Base-by-base conservation (phyloP, 768 basidiomycete genomes). In the Mycena galericulata region DNA sequence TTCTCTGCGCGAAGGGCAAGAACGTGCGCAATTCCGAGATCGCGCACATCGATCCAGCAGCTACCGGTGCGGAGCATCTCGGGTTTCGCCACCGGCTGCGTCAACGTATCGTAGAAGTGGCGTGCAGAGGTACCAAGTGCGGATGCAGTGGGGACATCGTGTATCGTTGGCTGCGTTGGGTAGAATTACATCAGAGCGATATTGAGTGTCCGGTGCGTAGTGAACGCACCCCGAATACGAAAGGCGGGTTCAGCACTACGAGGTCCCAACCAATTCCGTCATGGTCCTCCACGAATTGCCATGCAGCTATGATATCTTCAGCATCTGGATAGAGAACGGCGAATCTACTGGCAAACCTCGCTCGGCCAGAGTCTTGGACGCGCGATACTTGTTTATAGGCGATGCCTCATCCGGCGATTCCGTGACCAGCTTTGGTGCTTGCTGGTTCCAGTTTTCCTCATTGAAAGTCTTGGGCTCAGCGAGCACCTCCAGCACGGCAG, bases 311-410 rank as follows among this genome's bases (percentile, higher is more conserved):
- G n/a, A n/a, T 18, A 7, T 30, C 3, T 3, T n/a, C n/a, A n/a
- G n/a, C n/a, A n/a, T n/a, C n/a, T n/a, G n/a, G n/a, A n/a, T n/a
- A n/a, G n/a, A n/a, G n/a, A n/a, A n/a, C n/a, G n/a, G n/a, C n/a
- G n/a, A n/a, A n/a, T n/a, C n/a, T n/a, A n/a, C n/a, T n/a, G n/a
- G n/a, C n/a, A n/a, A n/a, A n/a, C 88, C 83, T 78, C 80, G 82
- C 77, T 94, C 93, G 0, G 91, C 89, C 2, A 92, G 79, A 2
- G 82, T 84, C 80, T 94, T 93, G 20, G 87, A 88, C 3, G 89
- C 88, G 24, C 82, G 73, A 75, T 94, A 93, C 70, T 85, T 88
- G 22, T 76, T 67, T n/a, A 75, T 67, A 0, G 67, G 64, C 0
- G 75, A 62, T 0, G 87, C 86, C 1, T 84, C 79, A 18, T 79